A percentile compares a stretch with the other conserved stretches of the same genome.
These are phyloP conservation scores for Nakazawaea populi DNA, from an alignment of 805 yeast species.

Conservation along the genomic window DNA sequence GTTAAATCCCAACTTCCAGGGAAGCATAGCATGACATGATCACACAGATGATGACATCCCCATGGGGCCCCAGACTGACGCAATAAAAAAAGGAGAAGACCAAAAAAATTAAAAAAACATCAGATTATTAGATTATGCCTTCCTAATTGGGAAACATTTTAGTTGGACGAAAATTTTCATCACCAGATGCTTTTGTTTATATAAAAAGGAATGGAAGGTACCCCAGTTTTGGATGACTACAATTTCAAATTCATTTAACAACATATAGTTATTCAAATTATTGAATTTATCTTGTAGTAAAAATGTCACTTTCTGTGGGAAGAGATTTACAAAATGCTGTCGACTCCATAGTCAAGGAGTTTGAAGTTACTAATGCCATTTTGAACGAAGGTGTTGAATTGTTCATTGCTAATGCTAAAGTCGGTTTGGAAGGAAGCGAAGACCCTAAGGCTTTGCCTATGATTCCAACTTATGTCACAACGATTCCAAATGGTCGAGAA, in stretches of 20 bases:
- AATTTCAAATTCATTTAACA: no score
- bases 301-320: not conserved
- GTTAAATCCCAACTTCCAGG: no score
- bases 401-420: slow-evolving; percentile 56
- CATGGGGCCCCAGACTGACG: not conserved
- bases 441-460: slow-evolving; percentile 60
- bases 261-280: no score
- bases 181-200: not conserved
- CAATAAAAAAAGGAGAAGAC: not conserved
- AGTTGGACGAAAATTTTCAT: not conserved
- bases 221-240: not conserved
- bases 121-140: not conserved
- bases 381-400: slow-evolving; percentile 43
- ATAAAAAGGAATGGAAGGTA: not conserved
- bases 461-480: slow-evolving; percentile 90
- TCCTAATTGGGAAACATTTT: not conserved
- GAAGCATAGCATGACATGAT: no score
- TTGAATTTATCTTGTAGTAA: not conserved
- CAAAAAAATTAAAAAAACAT: not conserved
- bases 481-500: slow-evolving; percentile 81
- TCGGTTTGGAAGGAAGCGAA: slow-evolving; percentile 44
- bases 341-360: slow-evolving; percentile 32
- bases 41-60: not conserved
- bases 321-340: slow-evolving; percentile 19
- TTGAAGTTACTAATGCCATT: slow-evolving; percentile 34